These are phyloP conservation scores for Xeromyces bisporus DNA, from an alignment of 495 filamentous ascomycete genomes.

Conservation along the genomic window DNA sequence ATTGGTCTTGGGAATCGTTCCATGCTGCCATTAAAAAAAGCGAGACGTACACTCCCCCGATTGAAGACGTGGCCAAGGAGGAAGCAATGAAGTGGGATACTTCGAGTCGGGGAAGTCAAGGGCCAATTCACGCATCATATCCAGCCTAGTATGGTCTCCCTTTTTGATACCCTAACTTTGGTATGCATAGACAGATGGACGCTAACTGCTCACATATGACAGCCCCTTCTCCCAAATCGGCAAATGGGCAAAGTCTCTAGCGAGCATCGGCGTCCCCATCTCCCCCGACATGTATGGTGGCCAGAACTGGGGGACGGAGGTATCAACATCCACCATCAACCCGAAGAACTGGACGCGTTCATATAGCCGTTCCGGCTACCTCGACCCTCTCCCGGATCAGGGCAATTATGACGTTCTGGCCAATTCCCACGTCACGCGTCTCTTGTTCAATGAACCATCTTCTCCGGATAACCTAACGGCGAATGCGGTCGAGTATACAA, in stretches of 20 bases:
- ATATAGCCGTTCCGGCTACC: constrained; percentile 20
- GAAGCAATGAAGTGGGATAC: constrained; percentile 23
- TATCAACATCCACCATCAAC: constrained; percentile 19
- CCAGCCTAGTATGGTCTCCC: constrained; percentile 20
- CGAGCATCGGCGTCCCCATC: constrained; percentile 11
- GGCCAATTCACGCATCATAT: constrained; percentile 34
- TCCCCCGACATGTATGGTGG: constrained; percentile 18
- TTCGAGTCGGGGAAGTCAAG: constrained; percentile 17
- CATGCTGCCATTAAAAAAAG: constrained; percentile 21
- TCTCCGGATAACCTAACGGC: constrained; percentile 11
- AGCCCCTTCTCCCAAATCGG: constrained; percentile 18
- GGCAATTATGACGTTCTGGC: constrained; percentile 28
- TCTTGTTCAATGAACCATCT: constrained; percentile 19
- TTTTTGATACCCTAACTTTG: neutral
- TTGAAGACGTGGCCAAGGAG: constrained; percentile 16
- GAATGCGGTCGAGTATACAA: constrained; percentile 16
- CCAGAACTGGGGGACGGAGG: constrained; percentile 13
- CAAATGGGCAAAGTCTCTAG: constrained; percentile 11
- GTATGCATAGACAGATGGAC: too few relatives aligned
- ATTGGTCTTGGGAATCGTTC: constrained; percentile 19
- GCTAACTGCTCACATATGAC: constrained; percentile 2
- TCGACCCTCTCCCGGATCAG: constrained; percentile 20
- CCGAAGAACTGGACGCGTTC: constrained; percentile 19
- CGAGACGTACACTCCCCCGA: constrained; percentile 25
- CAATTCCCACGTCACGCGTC: constrained; percentile 26